These are phyloP conservation scores for Oryza meyeriana DNA, from an alignment of 176 grass and related monocot species.

Conservation along the genomic window DNA sequence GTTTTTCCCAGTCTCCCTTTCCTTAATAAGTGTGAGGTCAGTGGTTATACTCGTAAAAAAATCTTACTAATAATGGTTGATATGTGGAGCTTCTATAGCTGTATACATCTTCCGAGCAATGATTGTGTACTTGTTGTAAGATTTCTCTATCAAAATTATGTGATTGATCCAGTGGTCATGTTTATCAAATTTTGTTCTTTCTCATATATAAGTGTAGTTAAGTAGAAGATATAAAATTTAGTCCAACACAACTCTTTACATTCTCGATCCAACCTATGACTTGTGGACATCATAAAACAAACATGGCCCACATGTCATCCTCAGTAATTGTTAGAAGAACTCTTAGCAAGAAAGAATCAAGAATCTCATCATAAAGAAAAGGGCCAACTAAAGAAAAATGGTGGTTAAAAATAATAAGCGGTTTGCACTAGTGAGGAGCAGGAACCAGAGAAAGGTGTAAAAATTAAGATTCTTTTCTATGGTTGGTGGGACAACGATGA, in stretches of 20 bases:
- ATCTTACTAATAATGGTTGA: not conserved
- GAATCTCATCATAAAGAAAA: not conserved
- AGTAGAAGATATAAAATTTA: not conserved
- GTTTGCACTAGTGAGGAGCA: not conserved
- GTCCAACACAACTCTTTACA: too few relatives aligned
- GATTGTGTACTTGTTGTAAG: not conserved
- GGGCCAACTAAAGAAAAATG: not conserved
- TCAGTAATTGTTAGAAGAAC: not conserved
- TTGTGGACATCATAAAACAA: not conserved
- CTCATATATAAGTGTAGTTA: accelerated
- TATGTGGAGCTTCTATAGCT: accelerated
- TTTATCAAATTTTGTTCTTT: not conserved
- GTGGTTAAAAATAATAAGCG: not conserved
- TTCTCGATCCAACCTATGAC: not conserved
- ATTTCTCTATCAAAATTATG: not conserved
- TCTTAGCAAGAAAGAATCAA: not conserved
- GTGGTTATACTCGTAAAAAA: too few relatives aligned
- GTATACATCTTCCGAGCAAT: too few relatives aligned
- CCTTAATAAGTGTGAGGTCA: not conserved
- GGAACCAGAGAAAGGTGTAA: not conserved
- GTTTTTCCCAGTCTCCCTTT: not conserved
- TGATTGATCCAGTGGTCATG: not conserved
- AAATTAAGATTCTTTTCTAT: constrained; percentile 26
- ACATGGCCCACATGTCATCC: not conserved
- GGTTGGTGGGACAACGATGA: not conserved